Evolutionary conservation across 441 rosid genomes (phyloP), one percentile per base, ranked within the genome.

Genomic region (Aquilaria agallochum): DNA sequence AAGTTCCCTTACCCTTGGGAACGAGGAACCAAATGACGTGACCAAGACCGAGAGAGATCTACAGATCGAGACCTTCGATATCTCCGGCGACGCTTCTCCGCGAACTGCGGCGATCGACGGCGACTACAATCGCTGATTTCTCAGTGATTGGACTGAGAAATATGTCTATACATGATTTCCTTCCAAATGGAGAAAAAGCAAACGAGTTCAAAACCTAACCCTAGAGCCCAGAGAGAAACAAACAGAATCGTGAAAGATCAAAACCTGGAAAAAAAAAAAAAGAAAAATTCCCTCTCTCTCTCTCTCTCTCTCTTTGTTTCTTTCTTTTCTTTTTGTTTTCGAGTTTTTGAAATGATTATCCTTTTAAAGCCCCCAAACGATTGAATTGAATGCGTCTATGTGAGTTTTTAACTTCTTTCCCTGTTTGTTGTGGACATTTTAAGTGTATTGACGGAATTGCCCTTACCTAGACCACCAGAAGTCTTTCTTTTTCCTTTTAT

Each of bases 201-300:
- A 50, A 48, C 36, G 12, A 7, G 47, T 12, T 32, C 30, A 5
- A 31, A 14, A 33, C 54, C 53, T 55, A 63, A 63, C 46, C 60
- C 59, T 63, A 54, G 55, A 63, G 67, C 53, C 46, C 47, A 46
- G 56, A 40, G 20, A 50, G 12, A 54, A 34, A 34, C 50, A 46
- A 20, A 59, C 50, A 58, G 59, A 53, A 63, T 52, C 48, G 72
- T 78, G 72, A 36, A 50, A 45, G 13, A 56, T 59, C 59, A 57
- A 30, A 40, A 50, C 32, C 54, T 14, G 49, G 44, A 27, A 14
- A 11, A 58, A 27, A 40, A 36, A 51, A 3, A 11, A 50, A 13
- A 50, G 12, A 50, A 2, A 50, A 61, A 36, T 56, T 8, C 20
- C 5, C 14, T 11, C 7, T 53, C 34, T 0, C 31, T 9, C 11